Percentiles rank a stretch among this genome's conserved stretches.
phyloP scores from a whole-genome alignment of 495 filamentous ascomycete genomes.

The Opeltia flavorubescens region DNA sequence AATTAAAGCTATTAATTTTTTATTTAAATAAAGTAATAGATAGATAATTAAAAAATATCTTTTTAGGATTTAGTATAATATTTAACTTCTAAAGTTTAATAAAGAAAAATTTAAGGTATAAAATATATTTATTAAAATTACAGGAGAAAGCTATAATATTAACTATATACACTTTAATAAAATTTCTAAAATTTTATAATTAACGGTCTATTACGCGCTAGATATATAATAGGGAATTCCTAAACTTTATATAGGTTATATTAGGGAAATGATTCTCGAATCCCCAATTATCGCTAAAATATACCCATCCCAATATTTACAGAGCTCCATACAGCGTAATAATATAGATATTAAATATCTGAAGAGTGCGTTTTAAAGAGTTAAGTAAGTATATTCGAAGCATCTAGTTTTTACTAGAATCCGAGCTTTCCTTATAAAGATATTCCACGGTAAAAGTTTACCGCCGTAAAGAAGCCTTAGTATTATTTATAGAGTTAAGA shows the following conservation, averaged over 20 bases:
- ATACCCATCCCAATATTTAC: no score
- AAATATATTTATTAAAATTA: not conserved
- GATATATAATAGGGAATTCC: conserved; percentile 1
- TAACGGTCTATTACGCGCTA: not conserved
- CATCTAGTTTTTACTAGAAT: no score
- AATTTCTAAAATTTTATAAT: not conserved
- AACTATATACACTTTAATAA: not conserved
- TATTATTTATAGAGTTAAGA: no score
- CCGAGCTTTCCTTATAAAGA: no score
- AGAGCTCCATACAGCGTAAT: no score
- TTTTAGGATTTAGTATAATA: not conserved
- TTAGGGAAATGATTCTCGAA: no score
- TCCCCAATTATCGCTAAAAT: no score
- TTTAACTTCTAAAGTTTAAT: not conserved
- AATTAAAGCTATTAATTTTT: not conserved
- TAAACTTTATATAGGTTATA: not conserved
- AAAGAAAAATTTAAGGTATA: not conserved
- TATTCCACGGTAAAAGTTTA: no score
- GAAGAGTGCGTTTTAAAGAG: no score
- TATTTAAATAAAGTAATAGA: not conserved
- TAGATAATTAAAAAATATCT: not conserved
- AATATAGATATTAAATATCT: no score
- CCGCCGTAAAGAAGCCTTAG: no score
- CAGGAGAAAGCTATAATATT: not conserved
- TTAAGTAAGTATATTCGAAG: no score